A percentile compares a stretch with the other conserved stretches of the same genome.
Conservation (phyloP, 441 rosid genomes). For the Metrosideros polymorpha region DNA sequence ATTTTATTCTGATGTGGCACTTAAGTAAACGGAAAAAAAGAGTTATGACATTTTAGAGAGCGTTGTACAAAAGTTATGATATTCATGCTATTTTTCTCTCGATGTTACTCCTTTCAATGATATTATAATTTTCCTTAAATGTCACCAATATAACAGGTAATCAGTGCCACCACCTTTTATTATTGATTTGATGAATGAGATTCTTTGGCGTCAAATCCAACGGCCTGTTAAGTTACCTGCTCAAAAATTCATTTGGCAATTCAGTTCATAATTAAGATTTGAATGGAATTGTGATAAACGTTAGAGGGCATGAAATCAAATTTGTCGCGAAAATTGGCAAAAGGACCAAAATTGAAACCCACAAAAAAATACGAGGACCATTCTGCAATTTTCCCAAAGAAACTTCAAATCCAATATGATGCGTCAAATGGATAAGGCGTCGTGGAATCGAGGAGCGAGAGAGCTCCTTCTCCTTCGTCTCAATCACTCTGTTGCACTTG, state of each 20-base stretch:
- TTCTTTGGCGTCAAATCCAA: accelerated
- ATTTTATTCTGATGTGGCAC: no score
- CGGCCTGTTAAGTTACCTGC: accelerated
- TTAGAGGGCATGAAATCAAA: not conserved
- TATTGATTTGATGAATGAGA: accelerated
- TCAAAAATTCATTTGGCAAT: not conserved
- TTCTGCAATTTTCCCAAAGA: not conserved
- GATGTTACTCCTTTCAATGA: not conserved
- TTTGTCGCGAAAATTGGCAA: not conserved
- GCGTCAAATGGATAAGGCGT: not conserved
- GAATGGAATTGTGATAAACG: not conserved
- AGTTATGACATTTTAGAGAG: no score
- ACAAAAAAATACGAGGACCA: not conserved
- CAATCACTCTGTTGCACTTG: not conserved
- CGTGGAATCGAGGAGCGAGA: not conserved
- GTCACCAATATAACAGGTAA: no score
- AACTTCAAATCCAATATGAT: not conserved
- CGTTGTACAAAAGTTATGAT: no score
- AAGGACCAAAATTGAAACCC: not conserved
- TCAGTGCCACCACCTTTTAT: no score
- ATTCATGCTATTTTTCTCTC: no score
- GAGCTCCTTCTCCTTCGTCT: not conserved
- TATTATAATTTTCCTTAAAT: not conserved
- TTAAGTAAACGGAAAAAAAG: no score
- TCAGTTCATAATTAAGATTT: not conserved